A percentile compares a stretch with the other conserved stretches of the same genome.
phyloP scores from a whole-genome alignment of 2,329 filamentous ascomycete genomes.

The Alternaria alternata region DNA sequence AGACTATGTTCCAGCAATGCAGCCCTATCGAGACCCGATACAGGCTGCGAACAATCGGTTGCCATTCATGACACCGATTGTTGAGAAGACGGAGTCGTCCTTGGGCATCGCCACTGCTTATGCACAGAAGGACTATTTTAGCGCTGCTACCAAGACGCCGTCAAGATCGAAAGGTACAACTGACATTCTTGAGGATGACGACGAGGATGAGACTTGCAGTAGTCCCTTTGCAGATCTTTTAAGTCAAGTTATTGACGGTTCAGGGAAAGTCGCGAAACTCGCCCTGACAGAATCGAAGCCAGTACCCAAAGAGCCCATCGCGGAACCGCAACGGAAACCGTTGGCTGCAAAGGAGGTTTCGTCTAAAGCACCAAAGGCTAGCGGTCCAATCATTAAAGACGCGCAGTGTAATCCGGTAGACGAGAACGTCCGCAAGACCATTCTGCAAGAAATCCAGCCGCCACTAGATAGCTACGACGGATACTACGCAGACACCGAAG shows the following conservation, averaged over 20 bases:
- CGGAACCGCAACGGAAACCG: slow-evolving; percentile 24
- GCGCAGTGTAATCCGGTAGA: slow-evolving; percentile 89
- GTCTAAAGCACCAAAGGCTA: slow-evolving; percentile 53
- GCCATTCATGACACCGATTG: slow-evolving; percentile 98
- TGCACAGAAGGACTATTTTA: slow-evolving; percentile 66
- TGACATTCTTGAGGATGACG: slow-evolving; percentile 50
- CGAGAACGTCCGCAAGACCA: slow-evolving; percentile 74
- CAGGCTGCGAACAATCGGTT: slow-evolving; percentile 87
- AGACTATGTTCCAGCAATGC: slow-evolving; percentile 81
- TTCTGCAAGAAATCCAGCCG: slow-evolving; percentile 77
- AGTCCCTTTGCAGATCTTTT: slow-evolving; percentile 77
- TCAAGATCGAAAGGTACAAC: slow-evolving; percentile 63
- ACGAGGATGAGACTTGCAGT: slow-evolving; percentile 61
- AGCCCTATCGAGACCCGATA: slow-evolving; percentile 80
- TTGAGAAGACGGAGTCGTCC: slow-evolving; percentile 91
- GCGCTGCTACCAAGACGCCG: slow-evolving; percentile 84
- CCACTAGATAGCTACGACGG: slow-evolving; percentile 77
- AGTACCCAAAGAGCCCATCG: slow-evolving; percentile 31
- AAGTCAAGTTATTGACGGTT: slow-evolving; percentile 56
- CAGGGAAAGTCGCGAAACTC: slow-evolving; percentile 60
- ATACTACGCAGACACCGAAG: slow-evolving; percentile 75
- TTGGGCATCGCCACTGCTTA: slow-evolving; percentile 62
- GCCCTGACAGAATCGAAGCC: slow-evolving; percentile 57
- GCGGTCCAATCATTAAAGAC: slow-evolving; percentile 81
- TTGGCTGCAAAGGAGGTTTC: slow-evolving; percentile 49